Base-by-base conservation (phyloP, 2,329 filamentous ascomycete genomes). In the Aspergillus novofumigatus region DNA sequence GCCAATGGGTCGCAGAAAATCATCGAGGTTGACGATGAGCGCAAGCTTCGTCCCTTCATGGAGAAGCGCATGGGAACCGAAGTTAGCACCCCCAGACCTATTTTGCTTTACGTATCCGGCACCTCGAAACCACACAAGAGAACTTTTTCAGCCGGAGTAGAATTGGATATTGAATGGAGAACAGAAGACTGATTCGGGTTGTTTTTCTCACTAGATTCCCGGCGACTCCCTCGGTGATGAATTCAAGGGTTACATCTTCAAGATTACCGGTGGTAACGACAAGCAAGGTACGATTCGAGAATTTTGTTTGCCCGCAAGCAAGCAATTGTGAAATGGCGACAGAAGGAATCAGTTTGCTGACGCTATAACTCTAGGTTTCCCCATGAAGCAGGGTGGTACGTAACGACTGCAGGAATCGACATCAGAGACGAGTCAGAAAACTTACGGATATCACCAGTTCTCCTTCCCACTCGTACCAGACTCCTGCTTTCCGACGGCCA, bases 181-280 rank as follows among this genome's bases (percentile, higher is more conserved):
- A 64, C 59, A 62, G 52, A 63, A 66, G 63, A 64, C 70, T 74
- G 70, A 73, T 71, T 67, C 62, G 66, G 60, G 58, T 63, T 59
- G 63, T 59, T 62, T 62, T 47, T 68, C 60, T 54, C 51, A 67
- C 63, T 72, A 97, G 84, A 90, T 99, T 72, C 82, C 90, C 72
- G 94, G 89, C 75, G 95, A 99, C 84, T 89, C 88, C 77, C 86
- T 99, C 75, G 94, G 94, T 76, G 92, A 97, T 78, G 94, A 99
- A 84, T 99, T 96, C 90, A 97, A 97, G 87, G 94, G 94, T 81
- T 99, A 99, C 86, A 88, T 99, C 84, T 92, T 99, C 89, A 89
- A 87, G 79, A 97, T 99, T 85, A 99, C 94, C 75, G 95, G 94
- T 77, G 94, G 95, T 78, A 99, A 99, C 90, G 94, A 99, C 90